Evolutionary conservation across 2,329 filamentous ascomycete species (phyloP), one percentile per base, ranked within the genome.

Genomic region (Exophiala spinifera): DNA sequence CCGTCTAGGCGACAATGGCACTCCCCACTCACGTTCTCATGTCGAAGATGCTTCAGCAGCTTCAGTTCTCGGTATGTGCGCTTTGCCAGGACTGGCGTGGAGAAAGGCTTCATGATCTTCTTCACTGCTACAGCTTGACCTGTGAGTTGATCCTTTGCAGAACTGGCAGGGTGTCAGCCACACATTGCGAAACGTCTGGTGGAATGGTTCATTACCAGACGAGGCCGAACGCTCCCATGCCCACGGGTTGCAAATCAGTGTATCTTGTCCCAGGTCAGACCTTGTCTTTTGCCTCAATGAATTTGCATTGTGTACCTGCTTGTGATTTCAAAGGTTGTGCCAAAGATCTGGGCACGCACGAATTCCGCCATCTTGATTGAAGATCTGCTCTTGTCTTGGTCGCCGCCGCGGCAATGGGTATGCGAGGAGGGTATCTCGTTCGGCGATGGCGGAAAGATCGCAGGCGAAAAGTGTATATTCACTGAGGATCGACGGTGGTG

Each of bases 51-150:
- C 79, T 97, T 99, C 68, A 99, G 79, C 61, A 99, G 83, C 79
- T 97, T 99, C 70, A 99, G 78, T 74, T 99, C 94, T 69, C 94
- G 86, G 74, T 99, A 99, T 63, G 94, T 99, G 70, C 94, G 84
- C 80, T 99, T 99, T 55, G 94, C 94, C 45, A 99, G 81, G 55
- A 99, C 94, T 1, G 94, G 91, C n/a, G 94, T 99, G 80, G 91
- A 96, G 76, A 99, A 99, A 8, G 94, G 94, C 80, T 97, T 99
- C 92, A 99, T 97, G 70, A 99, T 99, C 84, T 99, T 99, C 83
- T 99, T 99, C 71, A 99, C 91, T 56, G 94, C 94, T 59, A 99
- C 94, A 74, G 91, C 91, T 74, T 96, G 91, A 72, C 84, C 89
- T 57, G 94, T 97, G 74, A 99, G 90, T 78, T 97, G 91, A 74